Evolutionary conservation across 2,329 filamentous ascomycete species (phyloP).

Genomic region (Fusarium redolens): DNA sequence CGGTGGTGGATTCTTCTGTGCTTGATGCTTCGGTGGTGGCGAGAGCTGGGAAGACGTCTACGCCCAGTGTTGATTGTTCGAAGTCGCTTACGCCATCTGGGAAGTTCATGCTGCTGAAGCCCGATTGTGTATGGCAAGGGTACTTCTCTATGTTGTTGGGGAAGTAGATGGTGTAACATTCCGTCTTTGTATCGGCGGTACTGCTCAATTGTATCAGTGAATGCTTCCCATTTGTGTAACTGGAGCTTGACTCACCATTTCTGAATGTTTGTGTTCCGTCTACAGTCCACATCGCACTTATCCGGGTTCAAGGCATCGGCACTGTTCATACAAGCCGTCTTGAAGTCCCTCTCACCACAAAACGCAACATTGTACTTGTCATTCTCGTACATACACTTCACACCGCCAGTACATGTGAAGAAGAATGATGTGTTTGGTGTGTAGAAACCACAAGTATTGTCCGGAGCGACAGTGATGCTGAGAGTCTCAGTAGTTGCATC

Average conservation of each 20-base stretch:
- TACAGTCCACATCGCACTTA: slow-evolving; percentile 27
- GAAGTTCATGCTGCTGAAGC: slow-evolving; percentile 24
- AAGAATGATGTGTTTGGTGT: slow-evolving; percentile 6
- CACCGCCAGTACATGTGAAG: slow-evolving; percentile 11
- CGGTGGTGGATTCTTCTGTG: background rate
- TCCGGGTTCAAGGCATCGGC: slow-evolving; percentile 6
- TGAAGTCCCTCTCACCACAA: slow-evolving; percentile 13
- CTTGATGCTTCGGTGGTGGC: slow-evolving; percentile 3
- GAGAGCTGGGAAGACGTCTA: slow-evolving; percentile 9
- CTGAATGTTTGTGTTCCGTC: slow-evolving; percentile 23
- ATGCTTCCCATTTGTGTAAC: background rate
- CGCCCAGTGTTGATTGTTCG: background rate
- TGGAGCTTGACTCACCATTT: slow-evolving; percentile 15
- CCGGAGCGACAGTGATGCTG: slow-evolving; percentile 7
- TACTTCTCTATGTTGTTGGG: slow-evolving; percentile 8
- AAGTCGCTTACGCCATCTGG: background rate
- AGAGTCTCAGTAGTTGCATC: slow-evolving; percentile 16
- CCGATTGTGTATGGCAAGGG: slow-evolving; percentile 2
- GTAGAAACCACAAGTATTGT: slow-evolving; percentile 21
- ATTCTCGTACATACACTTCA: slow-evolving; percentile 28
- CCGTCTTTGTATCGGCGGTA: background rate
- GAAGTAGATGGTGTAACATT: slow-evolving; percentile 29
- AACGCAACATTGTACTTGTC: slow-evolving; percentile 32
- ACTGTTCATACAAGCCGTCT: slow-evolving; percentile 18
- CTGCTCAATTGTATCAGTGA: slow-evolving; percentile 6